Evolutionary conservation across 345 rosid species (phyloP).

Genomic region (Turritis glabra): DNA sequence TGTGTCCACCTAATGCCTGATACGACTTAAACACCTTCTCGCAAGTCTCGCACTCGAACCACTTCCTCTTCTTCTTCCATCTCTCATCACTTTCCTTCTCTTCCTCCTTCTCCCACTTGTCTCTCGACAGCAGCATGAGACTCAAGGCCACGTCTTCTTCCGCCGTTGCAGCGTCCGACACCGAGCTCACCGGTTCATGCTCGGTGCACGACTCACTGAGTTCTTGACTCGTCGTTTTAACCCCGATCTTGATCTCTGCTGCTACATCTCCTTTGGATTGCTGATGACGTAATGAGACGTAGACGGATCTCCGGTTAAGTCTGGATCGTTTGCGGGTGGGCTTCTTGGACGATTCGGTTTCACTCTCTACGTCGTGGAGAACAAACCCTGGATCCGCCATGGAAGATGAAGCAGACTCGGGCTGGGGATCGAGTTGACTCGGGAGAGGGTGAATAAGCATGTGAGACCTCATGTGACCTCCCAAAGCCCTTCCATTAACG

Average conservation of each 20-base stretch:
- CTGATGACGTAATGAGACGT: slow-evolving; percentile 14
- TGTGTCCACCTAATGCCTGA: slow-evolving; percentile 85
- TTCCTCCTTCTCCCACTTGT: slow-evolving; percentile 59
- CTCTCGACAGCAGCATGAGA: slow-evolving; percentile 83
- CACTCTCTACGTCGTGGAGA: slow-evolving; percentile 80
- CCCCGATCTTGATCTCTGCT: no score
- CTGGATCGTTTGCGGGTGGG: slow-evolving; percentile 63
- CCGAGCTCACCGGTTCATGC: slow-evolving; percentile 74
- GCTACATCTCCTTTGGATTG: slow-evolving; percentile 11
- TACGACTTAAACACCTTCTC: slow-evolving; percentile 70
- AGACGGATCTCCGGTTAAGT: slow-evolving; percentile 41
- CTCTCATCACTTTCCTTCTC: slow-evolving; percentile 29
- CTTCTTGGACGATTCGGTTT: no score
- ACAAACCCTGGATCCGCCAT: no score
- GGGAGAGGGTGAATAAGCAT: no score
- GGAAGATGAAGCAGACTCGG: slow-evolving; percentile 42
- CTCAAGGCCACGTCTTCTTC: slow-evolving; percentile 87
- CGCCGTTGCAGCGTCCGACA: no score
- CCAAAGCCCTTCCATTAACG: slow-evolving; percentile 66
- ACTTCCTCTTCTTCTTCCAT: slow-evolving; percentile 43
- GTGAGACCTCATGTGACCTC: slow-evolving; percentile 87
- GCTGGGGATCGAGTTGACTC: slow-evolving; percentile 36
- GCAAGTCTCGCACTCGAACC: slow-evolving; percentile 70
- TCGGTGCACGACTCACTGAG: slow-evolving; percentile 37
- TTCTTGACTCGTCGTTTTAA: no score